Base-by-base conservation (phyloP, 169 alveolate genomes). In the Cryptosporidium sp. region DNA sequence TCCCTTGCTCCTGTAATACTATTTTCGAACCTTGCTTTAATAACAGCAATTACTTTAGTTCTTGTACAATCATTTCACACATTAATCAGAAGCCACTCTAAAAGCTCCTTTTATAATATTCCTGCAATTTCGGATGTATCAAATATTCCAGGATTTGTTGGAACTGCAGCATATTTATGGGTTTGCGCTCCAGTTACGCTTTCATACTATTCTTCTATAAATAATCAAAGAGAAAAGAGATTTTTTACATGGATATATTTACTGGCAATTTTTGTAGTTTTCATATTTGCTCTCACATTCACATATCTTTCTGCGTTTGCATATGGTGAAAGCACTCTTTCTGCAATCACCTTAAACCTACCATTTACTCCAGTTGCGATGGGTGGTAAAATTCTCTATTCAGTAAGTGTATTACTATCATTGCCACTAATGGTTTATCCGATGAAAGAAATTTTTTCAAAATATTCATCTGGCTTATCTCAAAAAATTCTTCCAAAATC, bases 131-230 rank as follows among this genome's bases (percentile, higher is more conserved):
- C 89, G 45, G 65, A 42, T 21, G 10, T 48, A 23, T 29, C 42
- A 23, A 62, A 61, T 35, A 42, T 65, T 42, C 80, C 89, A 16
- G 89, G 89, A 8, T 80, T 80, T 80, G 48, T 80, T n/a, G 89
- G 89, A 5, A 80, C 75, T 29, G 89, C 89, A 16, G 89, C 89
- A 62, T 80, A 62, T 65, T 80, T 80, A 65, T 80, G 89, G 89
- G 89, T 80, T 7, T 80, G 89, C 29, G 89, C 89, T 62, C 89
- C 89, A 35, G 89, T 80, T 60, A 51, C 75, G 0, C 68, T 80
- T 42, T 80, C 89, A 21, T 80, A 80, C 14, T 80, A 80, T 33
- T 37, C 26, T 80, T 80, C 89, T 18, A 31, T 80, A 14, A 42
- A 39, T 16, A 67, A 23, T 5, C 35, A 62, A 39, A 37, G 70